phyloP scores from a whole-genome alignment of 2,329 filamentous ascomycete genomes.

The Huntiella moniliformis region DNA sequence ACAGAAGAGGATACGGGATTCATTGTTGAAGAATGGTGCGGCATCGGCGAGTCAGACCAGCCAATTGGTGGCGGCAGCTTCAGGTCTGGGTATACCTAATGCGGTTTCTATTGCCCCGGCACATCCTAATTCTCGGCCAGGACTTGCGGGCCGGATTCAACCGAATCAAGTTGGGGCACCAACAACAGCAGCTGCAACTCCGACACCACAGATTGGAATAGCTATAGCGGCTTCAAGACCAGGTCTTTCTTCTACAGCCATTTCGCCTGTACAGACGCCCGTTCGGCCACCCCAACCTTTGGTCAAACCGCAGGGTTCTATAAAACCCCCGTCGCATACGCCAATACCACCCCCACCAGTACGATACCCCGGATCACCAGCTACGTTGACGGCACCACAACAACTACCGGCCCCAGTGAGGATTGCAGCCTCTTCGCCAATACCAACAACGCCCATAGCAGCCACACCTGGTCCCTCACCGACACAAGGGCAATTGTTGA shows the following conservation, averaged over 20 bases:
- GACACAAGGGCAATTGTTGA: too few relatives aligned
- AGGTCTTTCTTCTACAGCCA: not conserved
- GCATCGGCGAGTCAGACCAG: not conserved
- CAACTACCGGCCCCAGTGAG: too few relatives aligned
- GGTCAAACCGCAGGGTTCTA: too few relatives aligned
- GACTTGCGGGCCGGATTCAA: not conserved
- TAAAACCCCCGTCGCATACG: too few relatives aligned
- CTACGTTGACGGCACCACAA: too few relatives aligned
- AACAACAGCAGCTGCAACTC: not conserved
- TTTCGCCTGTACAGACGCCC: not conserved
- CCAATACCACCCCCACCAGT: too few relatives aligned
- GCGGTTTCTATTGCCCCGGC: constrained; percentile 8
- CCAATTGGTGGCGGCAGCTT: constrained; percentile 7
- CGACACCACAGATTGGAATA: too few relatives aligned
- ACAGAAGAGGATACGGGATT: constrained; percentile 8
- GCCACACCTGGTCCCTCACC: too few relatives aligned
- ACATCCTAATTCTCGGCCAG: not conserved
- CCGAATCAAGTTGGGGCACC: not conserved
- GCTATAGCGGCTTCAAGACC: too few relatives aligned
- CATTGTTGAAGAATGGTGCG: constrained; percentile 3
- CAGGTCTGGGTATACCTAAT: constrained; percentile 5
- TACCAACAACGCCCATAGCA: too few relatives aligned
- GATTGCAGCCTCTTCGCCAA: too few relatives aligned
- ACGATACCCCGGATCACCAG: too few relatives aligned
- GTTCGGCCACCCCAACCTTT: not conserved